A percentile compares a stretch with the other conserved stretches of the same genome.
These are phyloP conservation scores for Scolecobasidium constrictum DNA, from an alignment of 2,329 filamentous ascomycete species.

Conservation along the genomic window DNA sequence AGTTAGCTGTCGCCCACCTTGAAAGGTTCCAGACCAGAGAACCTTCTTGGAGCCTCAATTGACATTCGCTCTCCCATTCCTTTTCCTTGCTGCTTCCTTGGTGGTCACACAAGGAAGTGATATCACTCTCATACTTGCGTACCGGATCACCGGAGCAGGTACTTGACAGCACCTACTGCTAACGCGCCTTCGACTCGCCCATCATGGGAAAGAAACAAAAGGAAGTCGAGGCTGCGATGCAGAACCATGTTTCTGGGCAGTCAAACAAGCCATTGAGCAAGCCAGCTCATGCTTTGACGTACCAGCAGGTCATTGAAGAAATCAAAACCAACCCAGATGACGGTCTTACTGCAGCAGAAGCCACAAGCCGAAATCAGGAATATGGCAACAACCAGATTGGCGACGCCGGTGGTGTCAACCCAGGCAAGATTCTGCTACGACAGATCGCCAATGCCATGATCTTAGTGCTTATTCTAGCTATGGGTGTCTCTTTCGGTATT, in stretches of 20 bases:
- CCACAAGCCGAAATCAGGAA: neutral
- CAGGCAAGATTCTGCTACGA: constrained; percentile 55
- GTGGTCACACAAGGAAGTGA: no score
- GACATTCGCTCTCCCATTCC: no score
- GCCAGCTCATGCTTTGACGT: constrained; percentile 7
- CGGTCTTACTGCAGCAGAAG: constrained; percentile 7
- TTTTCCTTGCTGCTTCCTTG: no score
- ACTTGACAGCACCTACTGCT: no score
- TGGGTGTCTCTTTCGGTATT: constrained; percentile 56
- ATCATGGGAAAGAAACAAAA: no score
- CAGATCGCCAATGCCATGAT: constrained; percentile 71
- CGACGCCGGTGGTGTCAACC: constrained; percentile 5
- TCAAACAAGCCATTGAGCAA: constrained; percentile 7
- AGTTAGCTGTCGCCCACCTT: no score
- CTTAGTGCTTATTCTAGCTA: constrained; percentile 62
- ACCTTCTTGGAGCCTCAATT: no score
- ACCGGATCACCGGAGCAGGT: no score
- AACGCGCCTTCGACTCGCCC: no score
- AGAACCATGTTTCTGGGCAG: constrained; percentile 6
- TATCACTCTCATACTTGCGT: no score
- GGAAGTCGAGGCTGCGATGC: no score
- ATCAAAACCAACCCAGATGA: constrained; percentile 2
- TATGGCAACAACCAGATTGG: constrained; percentile 7
- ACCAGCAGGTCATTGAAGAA: constrained; percentile 1
- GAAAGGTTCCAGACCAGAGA: no score